Evolutionary conservation across 2,329 filamentous ascomycete species (phyloP).

Genomic region (Tolypocladium endophyticum): DNA sequence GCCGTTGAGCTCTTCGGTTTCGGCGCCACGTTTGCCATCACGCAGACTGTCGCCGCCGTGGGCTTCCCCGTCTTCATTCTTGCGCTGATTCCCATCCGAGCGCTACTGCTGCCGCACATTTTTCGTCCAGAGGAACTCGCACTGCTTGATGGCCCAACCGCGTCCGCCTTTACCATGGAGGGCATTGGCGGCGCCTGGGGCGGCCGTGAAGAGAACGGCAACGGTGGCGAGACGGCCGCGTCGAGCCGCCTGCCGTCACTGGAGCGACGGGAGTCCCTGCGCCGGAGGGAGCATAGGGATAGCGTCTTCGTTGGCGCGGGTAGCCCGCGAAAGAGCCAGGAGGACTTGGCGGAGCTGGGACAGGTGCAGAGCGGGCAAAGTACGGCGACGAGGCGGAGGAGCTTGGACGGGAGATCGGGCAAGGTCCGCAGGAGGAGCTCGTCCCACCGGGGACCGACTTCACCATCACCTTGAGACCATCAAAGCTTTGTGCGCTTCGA

Average conservation of each 20-base stretch:
- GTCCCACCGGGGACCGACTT: neutral
- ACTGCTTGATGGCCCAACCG: conserved; percentile 61
- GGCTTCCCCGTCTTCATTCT: conserved; percentile 71
- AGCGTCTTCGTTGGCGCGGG: conserved; percentile 16
- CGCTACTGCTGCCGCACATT: conserved; percentile 50
- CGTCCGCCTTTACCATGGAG: conserved; percentile 66
- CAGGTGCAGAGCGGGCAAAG: conserved; percentile 16
- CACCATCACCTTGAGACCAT: neutral
- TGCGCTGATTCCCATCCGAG: conserved; percentile 54
- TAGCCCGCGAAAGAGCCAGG: conserved; percentile 19
- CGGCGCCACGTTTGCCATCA: conserved; percentile 71
- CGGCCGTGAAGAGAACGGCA: conserved; percentile 10
- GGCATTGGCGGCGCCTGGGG: conserved; percentile 57
- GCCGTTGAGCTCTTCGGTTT: conserved; percentile 59
- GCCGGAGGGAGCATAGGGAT: conserved; percentile 7
- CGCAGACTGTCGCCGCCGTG: conserved; percentile 72
- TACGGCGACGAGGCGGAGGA: conserved; percentile 17
- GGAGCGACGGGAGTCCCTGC: conserved; percentile 1
- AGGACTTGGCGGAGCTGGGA: conserved; percentile 24
- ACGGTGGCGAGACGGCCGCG: conserved; percentile 9
- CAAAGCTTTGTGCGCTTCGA: neutral
- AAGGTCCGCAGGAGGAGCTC: neutral
- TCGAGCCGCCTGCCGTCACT: conserved; percentile 5
- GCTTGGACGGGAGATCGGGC: conserved; percentile 8
- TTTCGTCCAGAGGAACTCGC: conserved; percentile 51